Evolutionary conservation across 805 yeast species (phyloP).

Genomic region (Pichia nanzhaoensis): DNA sequence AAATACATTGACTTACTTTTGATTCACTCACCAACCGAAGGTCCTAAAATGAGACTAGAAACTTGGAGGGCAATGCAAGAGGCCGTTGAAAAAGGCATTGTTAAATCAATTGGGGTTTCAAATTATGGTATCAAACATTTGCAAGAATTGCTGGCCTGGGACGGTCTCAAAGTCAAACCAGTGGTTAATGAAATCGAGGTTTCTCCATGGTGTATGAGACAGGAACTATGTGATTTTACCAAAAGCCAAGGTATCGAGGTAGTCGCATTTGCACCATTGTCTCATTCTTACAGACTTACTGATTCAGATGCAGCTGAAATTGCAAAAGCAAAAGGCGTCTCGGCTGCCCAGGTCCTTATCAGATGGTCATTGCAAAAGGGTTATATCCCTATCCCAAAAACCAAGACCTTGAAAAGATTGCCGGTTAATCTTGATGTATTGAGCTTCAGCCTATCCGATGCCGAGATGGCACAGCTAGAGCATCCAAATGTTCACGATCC

Average conservation of each 20-base stretch:
- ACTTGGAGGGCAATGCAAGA: constrained; percentile 75
- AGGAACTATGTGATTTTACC: constrained; percentile 57
- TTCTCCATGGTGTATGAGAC: constrained; percentile 75
- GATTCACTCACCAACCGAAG: constrained; percentile 57
- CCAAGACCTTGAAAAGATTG: constrained; percentile 47
- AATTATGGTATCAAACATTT: constrained; percentile 59
- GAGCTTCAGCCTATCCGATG: constrained; percentile 38
- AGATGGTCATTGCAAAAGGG: constrained; percentile 74
- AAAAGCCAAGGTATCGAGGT: constrained; percentile 47
- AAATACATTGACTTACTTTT: constrained; percentile 68
- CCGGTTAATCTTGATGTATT: constrained; percentile 48
- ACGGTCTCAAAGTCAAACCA: constrained; percentile 47
- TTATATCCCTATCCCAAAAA: constrained; percentile 63
- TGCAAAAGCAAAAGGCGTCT: constrained; percentile 41
- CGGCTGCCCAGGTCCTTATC: constrained; percentile 58
- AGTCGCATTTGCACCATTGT: constrained; percentile 77
- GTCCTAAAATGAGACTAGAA: constrained; percentile 43
- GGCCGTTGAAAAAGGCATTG: constrained; percentile 49
- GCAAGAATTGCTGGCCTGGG: constrained; percentile 54
- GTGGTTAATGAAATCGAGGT: constrained; percentile 79
- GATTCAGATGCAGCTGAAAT: constrained; percentile 48
- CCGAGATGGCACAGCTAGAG: constrained; percentile 36
- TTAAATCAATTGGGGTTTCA: constrained; percentile 71
- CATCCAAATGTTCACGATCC: constrained; percentile 59
- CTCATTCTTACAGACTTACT: constrained; percentile 48